phyloP scores from a whole-genome alignment of 768 basidiomycete species.

The Pleurotus giganteus region DNA sequence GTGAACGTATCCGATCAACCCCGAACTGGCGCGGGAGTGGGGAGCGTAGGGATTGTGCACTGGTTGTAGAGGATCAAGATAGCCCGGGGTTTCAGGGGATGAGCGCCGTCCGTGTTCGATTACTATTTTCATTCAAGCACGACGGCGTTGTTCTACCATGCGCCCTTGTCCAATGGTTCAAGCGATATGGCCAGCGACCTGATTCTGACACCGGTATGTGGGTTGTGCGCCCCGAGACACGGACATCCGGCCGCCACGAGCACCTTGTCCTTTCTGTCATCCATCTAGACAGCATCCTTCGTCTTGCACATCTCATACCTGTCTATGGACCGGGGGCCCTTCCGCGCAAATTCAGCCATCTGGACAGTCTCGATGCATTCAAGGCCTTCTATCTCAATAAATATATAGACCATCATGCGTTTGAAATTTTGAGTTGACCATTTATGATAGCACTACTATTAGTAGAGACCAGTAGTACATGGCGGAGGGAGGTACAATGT shows the following conservation, averaged over 20 bases:
- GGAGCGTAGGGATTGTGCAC: conserved; percentile 20
- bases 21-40: conserved; percentile 20
- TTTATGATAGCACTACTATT: too few species aligned
- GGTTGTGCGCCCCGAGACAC: conserved; percentile 18
- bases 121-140: conserved; percentile 23
- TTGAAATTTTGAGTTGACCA: conserved; percentile 8
- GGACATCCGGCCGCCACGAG: conserved; percentile 4
- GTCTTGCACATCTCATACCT: conserved; percentile 27
- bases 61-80: conserved; percentile 17
- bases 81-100: conserved; percentile 19
- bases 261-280: conserved; percentile 16
- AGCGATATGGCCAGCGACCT: conserved; percentile 12
- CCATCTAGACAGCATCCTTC: conserved; percentile 26
- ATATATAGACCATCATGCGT: conserved; percentile 4
- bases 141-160: conserved; percentile 19
- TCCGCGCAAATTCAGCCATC: conserved; percentile 17
- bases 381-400: conserved; percentile 2
- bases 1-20: conserved; percentile 20
- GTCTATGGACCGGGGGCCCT: conserved; percentile 21
- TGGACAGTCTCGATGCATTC: neutral
- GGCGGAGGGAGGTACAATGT: too few species aligned
- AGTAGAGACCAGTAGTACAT: too few species aligned
- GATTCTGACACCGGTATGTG: conserved; percentile 22
- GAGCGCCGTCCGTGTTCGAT: conserved; percentile 19
- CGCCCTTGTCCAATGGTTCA: conserved; percentile 27